Conservation (phyloP, 495 filamentous ascomycete genomes). For the Tuber borchii region DNA sequence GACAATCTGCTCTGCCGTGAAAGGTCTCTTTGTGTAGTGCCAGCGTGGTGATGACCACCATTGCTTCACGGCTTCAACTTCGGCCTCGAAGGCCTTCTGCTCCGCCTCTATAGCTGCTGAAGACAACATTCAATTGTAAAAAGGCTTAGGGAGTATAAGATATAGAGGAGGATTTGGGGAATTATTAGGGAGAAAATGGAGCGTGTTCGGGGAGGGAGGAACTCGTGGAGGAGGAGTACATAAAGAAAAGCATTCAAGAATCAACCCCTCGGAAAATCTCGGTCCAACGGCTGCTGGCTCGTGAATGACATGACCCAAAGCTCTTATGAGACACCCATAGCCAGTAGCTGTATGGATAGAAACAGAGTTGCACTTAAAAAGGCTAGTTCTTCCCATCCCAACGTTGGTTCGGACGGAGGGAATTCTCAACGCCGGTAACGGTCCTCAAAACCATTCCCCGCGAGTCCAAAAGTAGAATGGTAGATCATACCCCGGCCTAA, state of each 20-base stretch:
- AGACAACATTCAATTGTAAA: slow-evolving; percentile 18
- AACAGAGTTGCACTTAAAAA: not conserved
- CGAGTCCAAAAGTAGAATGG: not conserved
- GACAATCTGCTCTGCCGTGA: slow-evolving; percentile 94
- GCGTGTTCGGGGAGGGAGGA: slow-evolving; percentile 12
- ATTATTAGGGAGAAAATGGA: slow-evolving; percentile 14
- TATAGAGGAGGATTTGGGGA: not conserved
- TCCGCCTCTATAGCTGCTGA: slow-evolving; percentile 58
- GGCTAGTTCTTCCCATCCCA: not conserved
- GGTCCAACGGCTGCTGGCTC: slow-evolving; percentile 28
- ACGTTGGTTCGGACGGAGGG: not conserved
- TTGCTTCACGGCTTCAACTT: slow-evolving; percentile 78
- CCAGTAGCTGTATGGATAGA: not conserved
- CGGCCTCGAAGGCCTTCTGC: slow-evolving; percentile 68
- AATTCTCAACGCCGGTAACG: not conserved
- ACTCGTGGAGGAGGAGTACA: slow-evolving; percentile 21
- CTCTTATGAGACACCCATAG: not conserved
- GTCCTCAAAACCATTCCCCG: not conserved
- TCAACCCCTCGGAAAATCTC: slow-evolving; percentile 40
- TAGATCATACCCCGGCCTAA: not conserved
- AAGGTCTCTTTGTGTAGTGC: slow-evolving; percentile 85
- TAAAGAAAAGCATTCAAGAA: slow-evolving; percentile 31
- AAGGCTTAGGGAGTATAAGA: not conserved
- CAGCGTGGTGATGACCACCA: slow-evolving; percentile 94
- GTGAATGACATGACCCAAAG: slow-evolving; percentile 20